Evolutionary conservation across 2,329 filamentous ascomycete genomes (phyloP), one percentile per base, ranked within the genome.

Genomic region (Catunica adiposa): DNA sequence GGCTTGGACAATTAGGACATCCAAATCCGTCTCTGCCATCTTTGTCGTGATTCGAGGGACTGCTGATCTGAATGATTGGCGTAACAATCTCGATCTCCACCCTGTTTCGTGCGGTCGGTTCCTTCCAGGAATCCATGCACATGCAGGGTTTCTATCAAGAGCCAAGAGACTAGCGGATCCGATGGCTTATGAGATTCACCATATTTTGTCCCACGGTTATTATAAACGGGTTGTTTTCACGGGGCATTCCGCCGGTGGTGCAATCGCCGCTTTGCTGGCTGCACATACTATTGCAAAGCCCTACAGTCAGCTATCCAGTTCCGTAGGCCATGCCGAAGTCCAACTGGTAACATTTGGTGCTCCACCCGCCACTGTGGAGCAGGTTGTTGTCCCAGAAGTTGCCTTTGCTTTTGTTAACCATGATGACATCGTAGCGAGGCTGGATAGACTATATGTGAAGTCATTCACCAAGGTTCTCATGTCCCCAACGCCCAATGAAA

Each of bases 341-440:
- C 87, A 94, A 67, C 94, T 88, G 67, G 72, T 94, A 42, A 89
- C 84, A 0, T 94, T 94, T 62, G 88, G 88, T n/a, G 77, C 86
- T 0, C 88, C 88, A 1, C 87, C 88, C 0, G 73, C 94, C 1
- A 84, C 81, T 20, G 72, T 34, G 11, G 29, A 34, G 29, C 29
- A 5, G 5, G 29, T 34, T 11, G 5, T 5, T 34, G 29, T 34
- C 11, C 29, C 29, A 11, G 11, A 11, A 11, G 29, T 34, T 34
- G 29, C 29, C 29, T 11, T 87, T 54, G 79, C 77, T 44, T 88
- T 94, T 64, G 73, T 89, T 62, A 95, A 94, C 63, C 87, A 94
- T 66, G 88, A 88, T 2, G 89, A 94, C 61, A 86, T 86, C 0
- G 84, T 94, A 0, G 75, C 79, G 0, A 71, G 88, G 26, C 86